These are phyloP conservation scores for Choricystis sp. DNA, from an alignment of 139 green algal species.

Conservation along the genomic window DNA sequence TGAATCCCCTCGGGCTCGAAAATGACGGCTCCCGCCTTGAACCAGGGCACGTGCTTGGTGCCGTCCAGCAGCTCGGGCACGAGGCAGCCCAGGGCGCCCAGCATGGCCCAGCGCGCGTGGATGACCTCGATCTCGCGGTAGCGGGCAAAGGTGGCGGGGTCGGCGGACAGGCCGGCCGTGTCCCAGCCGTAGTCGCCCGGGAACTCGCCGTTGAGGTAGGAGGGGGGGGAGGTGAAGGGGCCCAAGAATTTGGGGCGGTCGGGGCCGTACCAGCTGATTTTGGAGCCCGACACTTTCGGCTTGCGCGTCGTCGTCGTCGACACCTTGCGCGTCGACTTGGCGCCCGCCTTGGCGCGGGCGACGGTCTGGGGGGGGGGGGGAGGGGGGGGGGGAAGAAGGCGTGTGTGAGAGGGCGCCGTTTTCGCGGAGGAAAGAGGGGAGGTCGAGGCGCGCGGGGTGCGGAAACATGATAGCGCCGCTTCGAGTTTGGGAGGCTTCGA, in stretches of 20 bases:
- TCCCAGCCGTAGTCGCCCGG: constrained; percentile 57
- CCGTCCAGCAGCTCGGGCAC: constrained; percentile 51
- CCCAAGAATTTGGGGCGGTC: constrained; percentile 76
- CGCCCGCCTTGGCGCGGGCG: background rate
- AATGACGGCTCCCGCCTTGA: constrained; percentile 51
- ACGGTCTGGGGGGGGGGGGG: background rate
- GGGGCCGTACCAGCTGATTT: constrained; percentile 43
- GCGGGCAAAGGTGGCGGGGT: constrained; percentile 58
- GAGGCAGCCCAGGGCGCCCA: constrained; percentile 83
- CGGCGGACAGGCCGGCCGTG: constrained; percentile 66
- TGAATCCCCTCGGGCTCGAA: constrained; percentile 34
- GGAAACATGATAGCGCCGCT: no score
- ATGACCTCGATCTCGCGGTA: constrained; percentile 75
- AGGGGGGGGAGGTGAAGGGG: constrained; percentile 54
- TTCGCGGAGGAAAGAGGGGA: no score
- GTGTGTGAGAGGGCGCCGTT: no score
- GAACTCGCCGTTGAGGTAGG: constrained; percentile 45
- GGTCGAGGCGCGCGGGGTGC: no score
- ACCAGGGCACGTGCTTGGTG: constrained; percentile 52
- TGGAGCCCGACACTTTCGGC: no score
- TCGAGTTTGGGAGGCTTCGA: no score
- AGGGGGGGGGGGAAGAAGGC: background rate
- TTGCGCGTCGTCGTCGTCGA: background rate
- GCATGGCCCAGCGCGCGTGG: constrained; percentile 83
- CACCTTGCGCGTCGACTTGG: background rate